These are phyloP conservation scores for Rhodosporidiobolus odoratus DNA, from an alignment of 768 basidiomycete genomes.

Conservation along the genomic window DNA sequence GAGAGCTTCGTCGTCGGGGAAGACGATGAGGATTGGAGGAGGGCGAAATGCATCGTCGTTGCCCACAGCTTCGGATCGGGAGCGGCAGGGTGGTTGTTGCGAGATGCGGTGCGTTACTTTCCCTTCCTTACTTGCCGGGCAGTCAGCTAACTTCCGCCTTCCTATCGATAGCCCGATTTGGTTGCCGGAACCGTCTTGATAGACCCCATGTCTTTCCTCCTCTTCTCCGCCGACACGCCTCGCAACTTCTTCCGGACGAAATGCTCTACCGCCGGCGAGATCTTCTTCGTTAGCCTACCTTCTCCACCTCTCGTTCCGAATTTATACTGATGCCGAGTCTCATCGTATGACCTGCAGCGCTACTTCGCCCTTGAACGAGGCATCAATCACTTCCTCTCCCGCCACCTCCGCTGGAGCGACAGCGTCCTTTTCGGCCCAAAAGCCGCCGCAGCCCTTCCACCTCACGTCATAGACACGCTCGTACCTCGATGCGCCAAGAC, in stretches of 20 bases:
- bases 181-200: conserved; percentile 29
- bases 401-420: conserved; percentile 30
- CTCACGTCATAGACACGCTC: conserved; percentile 5
- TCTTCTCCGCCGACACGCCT: conserved; percentile 18
- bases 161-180: conserved; percentile 13
- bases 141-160: neutral
- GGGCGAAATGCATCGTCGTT: conserved; percentile 22
- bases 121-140: no score
- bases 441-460: conserved; percentile 15
- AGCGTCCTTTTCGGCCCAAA: conserved; percentile 14
- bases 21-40: conserved; percentile 33
- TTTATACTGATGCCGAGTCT: neutral
- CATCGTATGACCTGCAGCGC: neutral
- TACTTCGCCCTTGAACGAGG: conserved; percentile 35
- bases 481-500: conserved; percentile 11
- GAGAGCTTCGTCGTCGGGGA: neutral
- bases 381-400: conserved; percentile 32
- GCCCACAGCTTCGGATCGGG: conserved; percentile 27
- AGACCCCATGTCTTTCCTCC: conserved; percentile 32
- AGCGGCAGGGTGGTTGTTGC: conserved; percentile 22
- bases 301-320: neutral
- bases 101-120: conserved; percentile 22
- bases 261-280: conserved; percentile 24
- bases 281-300: conserved; percentile 22
- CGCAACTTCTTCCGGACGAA: conserved; percentile 36